A percentile compares a stretch with the other conserved stretches of the same genome.
Evolutionary conservation across 176 grass and related monocot genomes (phyloP).

Genomic region (Melocanna baccifera): DNA sequence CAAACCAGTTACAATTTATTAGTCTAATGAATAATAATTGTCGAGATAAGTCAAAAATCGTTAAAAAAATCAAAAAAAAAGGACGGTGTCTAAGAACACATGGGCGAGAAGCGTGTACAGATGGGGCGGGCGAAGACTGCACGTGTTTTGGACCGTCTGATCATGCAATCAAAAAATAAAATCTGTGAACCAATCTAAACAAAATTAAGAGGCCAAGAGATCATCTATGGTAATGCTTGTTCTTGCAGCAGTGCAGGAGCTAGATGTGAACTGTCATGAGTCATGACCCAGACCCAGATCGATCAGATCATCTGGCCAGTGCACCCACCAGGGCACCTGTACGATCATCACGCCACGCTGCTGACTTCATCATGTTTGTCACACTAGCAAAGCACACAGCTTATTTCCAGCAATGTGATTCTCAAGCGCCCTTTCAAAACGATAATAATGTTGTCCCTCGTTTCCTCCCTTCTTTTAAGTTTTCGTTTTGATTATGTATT

Average conservation of each 20-base stretch:
- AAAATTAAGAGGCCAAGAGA: background rate
- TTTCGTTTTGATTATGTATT: background rate
- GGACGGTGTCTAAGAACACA: too few relatives aligned
- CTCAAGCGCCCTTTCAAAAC: slow-evolving; percentile 10
- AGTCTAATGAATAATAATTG: too few relatives aligned
- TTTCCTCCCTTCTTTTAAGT: background rate
- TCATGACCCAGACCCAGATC: slow-evolving; percentile 22
- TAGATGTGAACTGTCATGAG: slow-evolving; percentile 16
- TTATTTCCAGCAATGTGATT: slow-evolving; percentile 14
- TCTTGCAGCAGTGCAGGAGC: background rate
- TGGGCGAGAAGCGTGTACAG: background rate
- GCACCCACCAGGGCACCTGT: slow-evolving; percentile 2
- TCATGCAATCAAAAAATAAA: background rate
- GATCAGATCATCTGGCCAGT: background rate
- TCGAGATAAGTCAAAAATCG: too few relatives aligned
- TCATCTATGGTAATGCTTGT: background rate
- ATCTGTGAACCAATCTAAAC: background rate
- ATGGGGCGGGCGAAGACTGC: background rate
- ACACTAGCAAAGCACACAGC: slow-evolving; percentile 10
- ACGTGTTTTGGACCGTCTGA: slow-evolving; percentile 27
- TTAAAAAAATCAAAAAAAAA: too few relatives aligned
- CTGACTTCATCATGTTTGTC: slow-evolving; percentile 17
- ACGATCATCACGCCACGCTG: slow-evolving; percentile 15
- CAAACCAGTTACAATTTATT: background rate
- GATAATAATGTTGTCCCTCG: background rate